Conservation (phyloP, 2,329 filamentous ascomycete species). For the Neobulgaria alba region DNA sequence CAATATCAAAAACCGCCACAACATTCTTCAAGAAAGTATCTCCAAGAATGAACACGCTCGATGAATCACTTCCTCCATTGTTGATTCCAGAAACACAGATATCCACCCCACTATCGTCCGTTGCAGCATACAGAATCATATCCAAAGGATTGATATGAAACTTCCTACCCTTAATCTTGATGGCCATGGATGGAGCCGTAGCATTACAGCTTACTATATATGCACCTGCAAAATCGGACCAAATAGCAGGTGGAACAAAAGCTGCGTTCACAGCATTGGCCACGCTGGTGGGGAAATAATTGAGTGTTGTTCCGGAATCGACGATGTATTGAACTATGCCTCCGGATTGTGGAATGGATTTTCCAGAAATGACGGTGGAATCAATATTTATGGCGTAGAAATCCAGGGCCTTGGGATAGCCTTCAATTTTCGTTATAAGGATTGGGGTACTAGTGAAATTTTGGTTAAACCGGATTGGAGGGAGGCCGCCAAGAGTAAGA, state of each 20-base stretch:
- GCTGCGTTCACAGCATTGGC: slow-evolving; percentile 31
- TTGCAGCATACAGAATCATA: slow-evolving; percentile 21
- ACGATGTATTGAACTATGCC: slow-evolving; percentile 22
- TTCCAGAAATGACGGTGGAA: slow-evolving; percentile 5
- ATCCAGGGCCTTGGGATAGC: slow-evolving; percentile 8
- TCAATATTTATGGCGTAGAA: slow-evolving; percentile 20
- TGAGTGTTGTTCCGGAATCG: slow-evolving; percentile 36
- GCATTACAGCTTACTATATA: slow-evolving; percentile 36
- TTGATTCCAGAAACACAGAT: slow-evolving; percentile 29
- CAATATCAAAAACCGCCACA: slow-evolving; percentile 4
- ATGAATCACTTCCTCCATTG: slow-evolving; percentile 17
- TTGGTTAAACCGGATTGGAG: slow-evolving; percentile 29
- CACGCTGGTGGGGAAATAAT: slow-evolving; percentile 33
- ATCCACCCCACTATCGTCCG: slow-evolving; percentile 10
- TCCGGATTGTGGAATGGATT: slow-evolving; percentile 1
- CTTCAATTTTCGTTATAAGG: slow-evolving; percentile 1
- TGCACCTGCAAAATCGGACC: slow-evolving; percentile 21
- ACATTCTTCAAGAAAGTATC: slow-evolving; percentile 5
- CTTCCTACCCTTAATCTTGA: slow-evolving; percentile 31
- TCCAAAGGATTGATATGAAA: slow-evolving; percentile 27
- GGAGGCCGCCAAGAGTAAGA: slow-evolving; percentile 41
- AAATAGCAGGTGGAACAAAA: slow-evolving; percentile 31
- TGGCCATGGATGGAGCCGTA: slow-evolving; percentile 31
- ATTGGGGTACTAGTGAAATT: slow-evolving; percentile 13
- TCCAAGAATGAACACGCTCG: slow-evolving; percentile 1